Conservation (phyloP, 78 protist genomes). For the Capsaspora owczarzaki region DNA sequence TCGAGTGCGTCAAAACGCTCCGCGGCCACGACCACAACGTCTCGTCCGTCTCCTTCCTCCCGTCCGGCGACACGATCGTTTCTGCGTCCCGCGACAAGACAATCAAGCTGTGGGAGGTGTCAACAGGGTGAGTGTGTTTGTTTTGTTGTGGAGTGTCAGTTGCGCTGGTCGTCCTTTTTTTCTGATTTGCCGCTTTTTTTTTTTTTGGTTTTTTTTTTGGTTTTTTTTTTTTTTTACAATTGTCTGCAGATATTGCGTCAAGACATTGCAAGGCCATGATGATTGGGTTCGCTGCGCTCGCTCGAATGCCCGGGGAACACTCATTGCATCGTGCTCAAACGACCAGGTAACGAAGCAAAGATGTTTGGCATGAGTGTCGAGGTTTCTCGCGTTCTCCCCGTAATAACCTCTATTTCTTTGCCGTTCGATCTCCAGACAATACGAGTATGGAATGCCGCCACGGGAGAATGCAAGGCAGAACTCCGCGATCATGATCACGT, state of each 20-base stretch:
- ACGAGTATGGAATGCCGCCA: conserved; percentile 51
- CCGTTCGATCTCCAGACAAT: conserved; percentile 54
- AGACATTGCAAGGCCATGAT: conserved; percentile 57
- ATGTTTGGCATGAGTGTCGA: background rate
- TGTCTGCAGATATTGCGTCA: conserved; percentile 37
- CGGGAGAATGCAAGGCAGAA: conserved; percentile 50
- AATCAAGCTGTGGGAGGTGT: conserved; percentile 56
- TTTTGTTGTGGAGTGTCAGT: too few species aligned
- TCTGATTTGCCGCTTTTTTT: too few species aligned
- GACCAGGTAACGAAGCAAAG: conserved; percentile 15
- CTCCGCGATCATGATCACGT: conserved; percentile 66
- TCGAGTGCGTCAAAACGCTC: background rate
- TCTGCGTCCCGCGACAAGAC: conserved; percentile 68
- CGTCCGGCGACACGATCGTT: conserved; percentile 55
- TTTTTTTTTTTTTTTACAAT: too few species aligned
- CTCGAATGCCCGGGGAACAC: conserved; percentile 32
- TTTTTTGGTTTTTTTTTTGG: too few species aligned
- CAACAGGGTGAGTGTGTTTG: background rate
- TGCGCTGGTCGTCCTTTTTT: background rate
- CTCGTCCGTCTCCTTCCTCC: conserved; percentile 15
- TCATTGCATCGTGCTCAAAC: conserved; percentile 36
- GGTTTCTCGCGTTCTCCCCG: background rate
- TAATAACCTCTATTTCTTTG: background rate
- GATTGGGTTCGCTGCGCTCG: conserved; percentile 72
- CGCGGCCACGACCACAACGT: conserved; percentile 16